Base-by-base conservation (phyloP, 106 monocot species). In the Hemerocallis citrina region DNA sequence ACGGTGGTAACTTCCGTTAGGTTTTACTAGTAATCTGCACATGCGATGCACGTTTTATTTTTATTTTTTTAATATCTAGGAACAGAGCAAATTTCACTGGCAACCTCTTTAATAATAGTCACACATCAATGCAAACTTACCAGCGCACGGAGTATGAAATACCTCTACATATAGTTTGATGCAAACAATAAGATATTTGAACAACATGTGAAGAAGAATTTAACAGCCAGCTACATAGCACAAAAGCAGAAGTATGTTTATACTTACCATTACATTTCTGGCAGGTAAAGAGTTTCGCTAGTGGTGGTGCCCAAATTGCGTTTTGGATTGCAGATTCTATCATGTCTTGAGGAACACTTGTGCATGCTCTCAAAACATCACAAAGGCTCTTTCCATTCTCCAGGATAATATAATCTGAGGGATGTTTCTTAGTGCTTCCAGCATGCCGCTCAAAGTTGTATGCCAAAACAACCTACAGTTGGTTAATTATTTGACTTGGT, bases 391-490 rank as follows among this genome's bases (percentile, higher is more conserved):
- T 96, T 37, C 91, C 96, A 72, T 96, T 96, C 61, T 81, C 79
- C 68, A 96, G 68, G 57, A 51, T 74, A 46, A 96, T 96, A 74
- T 64, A 87, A 55, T 96, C 81, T 27, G 86, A 78, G 25, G 95
- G 90, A 69, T 90, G 90, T 24, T 90, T 95, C 66, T 95, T 90
- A 2, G 71, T 86, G 54, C 96, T 96, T 12, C 96, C 91, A 48
- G 91, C 81, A 72, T 96, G 96, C 57, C 79, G 55, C 72, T 91
- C 91, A 66, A 96, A 96, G 16, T 78, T 57, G 65, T 75, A 79
- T 4, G 85, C 77, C 29, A 92, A 92, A 62, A 98, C 74, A 61
- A 66, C 70, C 98, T 98, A 69, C 49, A 50, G 72, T 28, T 10
- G 55, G 12, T 37, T 20, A 41, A 68, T 43, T 60, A 28, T 6